Evolutionary conservation across 2,329 filamentous ascomycete species (phyloP).

Genomic region (Teratosphaeria pseudoeucalypti): DNA sequence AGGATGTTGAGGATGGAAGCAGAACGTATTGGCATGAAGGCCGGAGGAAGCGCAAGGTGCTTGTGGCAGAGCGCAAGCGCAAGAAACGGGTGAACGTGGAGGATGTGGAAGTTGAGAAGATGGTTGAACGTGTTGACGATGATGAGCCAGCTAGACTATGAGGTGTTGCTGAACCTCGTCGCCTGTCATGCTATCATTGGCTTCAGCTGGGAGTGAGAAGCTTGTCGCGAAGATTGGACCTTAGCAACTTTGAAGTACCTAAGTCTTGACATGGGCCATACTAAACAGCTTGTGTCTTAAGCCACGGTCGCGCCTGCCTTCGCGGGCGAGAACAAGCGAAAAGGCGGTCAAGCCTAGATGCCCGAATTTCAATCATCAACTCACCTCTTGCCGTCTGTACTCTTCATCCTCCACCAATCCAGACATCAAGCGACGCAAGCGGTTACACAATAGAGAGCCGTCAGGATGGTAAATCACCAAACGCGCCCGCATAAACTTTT

Average conservation of each 20-base stretch:
- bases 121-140: background rate
- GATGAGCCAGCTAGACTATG: background rate
- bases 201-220: background rate
- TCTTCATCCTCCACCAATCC: background rate
- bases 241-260: background rate
- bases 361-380: background rate
- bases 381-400: background rate
- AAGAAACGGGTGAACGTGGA: background rate
- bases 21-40: background rate
- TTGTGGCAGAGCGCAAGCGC: background rate
- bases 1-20: slow-evolving; percentile 3
- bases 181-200: background rate
- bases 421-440: background rate
- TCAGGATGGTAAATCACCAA: background rate
- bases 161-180: background rate
- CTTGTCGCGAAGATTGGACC: background rate
- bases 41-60: background rate
- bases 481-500: background rate
- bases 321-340: background rate
- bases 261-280: background rate
- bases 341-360: background rate
- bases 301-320: background rate
- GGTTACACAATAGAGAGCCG: background rate
- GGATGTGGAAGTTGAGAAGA: background rate
- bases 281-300: background rate